These are phyloP conservation scores for Prunus yedoensis DNA, from an alignment of 331 rosid genomes.

Conservation along the genomic window DNA sequence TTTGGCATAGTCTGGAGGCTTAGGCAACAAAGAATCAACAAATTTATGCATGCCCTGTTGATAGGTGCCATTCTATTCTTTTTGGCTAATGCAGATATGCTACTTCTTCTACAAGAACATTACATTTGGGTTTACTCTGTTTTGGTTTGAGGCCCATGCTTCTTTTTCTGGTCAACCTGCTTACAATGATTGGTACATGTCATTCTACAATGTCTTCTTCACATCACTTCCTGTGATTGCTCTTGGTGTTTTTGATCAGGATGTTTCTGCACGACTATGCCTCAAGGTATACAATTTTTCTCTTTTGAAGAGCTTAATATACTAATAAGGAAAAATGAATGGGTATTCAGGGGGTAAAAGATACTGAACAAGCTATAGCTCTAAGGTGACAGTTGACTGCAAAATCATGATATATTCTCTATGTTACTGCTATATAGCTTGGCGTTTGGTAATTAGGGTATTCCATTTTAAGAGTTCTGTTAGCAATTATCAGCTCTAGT, in stretches of 20 bases:
- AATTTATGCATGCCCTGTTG: slow-evolving; percentile 10
- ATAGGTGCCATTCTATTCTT: slow-evolving; percentile 13
- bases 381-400: slow-evolving; percentile 1
- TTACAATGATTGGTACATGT: slow-evolving; percentile 90
- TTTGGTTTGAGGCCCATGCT: slow-evolving; percentile 87
- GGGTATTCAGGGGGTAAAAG: neutral
- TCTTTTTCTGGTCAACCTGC: slow-evolving; percentile 88
- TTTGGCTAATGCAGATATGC: slow-evolving; percentile 69
- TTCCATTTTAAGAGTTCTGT: neutral
- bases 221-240: slow-evolving; percentile 90
- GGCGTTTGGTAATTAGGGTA: neutral
- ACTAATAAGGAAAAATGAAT: neutral
- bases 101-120: slow-evolving; percentile 93
- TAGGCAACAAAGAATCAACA: neutral
- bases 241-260: slow-evolving; percentile 91
- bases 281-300: slow-evolving; percentile 53
- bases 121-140: slow-evolving; percentile 77
- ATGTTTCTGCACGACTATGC: slow-evolving; percentile 75
- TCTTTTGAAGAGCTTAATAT: slow-evolving; percentile 6
- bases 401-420: neutral
- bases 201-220: slow-evolving; percentile 90
- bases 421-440: neutral
- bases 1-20: slow-evolving; percentile 10
- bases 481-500: neutral
- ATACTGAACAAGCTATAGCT: neutral